Evolutionary conservation across 2,329 filamentous ascomycete genomes (phyloP).

Genomic region (Epicoccum sorghinum): DNA sequence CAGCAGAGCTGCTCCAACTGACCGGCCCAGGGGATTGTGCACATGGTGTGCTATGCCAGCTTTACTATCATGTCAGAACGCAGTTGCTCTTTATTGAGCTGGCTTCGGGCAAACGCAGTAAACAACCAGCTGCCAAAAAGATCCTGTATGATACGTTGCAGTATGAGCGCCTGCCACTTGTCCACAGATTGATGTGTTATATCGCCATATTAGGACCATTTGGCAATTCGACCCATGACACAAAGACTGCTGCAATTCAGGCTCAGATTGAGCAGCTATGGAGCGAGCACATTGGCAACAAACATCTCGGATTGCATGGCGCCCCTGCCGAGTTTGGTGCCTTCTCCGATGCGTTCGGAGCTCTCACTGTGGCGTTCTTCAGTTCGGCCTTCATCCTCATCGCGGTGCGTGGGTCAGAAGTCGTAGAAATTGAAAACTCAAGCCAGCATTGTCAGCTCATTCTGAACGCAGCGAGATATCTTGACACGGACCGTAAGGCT

Average conservation of each 20-base stretch:
- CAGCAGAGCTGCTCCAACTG: conserved; percentile 35
- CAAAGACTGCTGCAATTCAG: not conserved
- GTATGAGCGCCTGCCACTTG: conserved; percentile 30
- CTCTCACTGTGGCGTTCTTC: conserved; percentile 6
- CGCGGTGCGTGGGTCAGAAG: not conserved
- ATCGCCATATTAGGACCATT: conserved; percentile 25
- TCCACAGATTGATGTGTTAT: conserved; percentile 34
- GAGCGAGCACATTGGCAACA: not conserved
- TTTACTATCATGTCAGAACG: conserved; percentile 40
- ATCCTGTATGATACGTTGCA: conserved; percentile 29
- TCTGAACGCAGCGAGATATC: conserved; percentile 27
- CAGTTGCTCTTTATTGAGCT: conserved; percentile 34
- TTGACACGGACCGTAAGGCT: conserved; percentile 28
- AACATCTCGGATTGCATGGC: not conserved
- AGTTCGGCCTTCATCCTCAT: not conserved
- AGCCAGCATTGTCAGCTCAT: conserved; percentile 14
- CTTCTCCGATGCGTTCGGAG: conserved; percentile 1
- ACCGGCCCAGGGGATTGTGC: conserved; percentile 34
- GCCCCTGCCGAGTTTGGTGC: no score
- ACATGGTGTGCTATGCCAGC: conserved; percentile 36
- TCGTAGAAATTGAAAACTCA: not conserved
- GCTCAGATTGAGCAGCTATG: conserved; percentile 1
- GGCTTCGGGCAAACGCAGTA: conserved; percentile 9
- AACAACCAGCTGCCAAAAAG: conserved; percentile 7
- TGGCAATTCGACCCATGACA: no score